phyloP scores from a whole-genome alignment of 202 grass and related monocot genomes.

The Saccharum hybrid region DNA sequence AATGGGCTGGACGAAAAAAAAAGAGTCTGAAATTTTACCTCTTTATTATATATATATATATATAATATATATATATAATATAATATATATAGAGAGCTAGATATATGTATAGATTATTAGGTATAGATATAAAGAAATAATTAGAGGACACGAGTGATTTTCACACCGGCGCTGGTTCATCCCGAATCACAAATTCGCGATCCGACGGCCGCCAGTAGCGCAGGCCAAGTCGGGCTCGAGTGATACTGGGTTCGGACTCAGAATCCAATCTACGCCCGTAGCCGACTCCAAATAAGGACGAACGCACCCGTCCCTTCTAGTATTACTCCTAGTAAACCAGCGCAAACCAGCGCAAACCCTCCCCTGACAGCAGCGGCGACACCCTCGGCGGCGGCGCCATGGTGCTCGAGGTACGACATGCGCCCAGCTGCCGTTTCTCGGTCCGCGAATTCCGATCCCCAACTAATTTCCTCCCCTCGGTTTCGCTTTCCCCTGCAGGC shows the following conservation, averaged over 20 bases:
- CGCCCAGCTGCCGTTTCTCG: background rate
- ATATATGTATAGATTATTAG: too few species aligned
- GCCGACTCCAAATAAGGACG: background rate
- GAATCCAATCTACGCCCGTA: background rate
- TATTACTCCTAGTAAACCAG: background rate
- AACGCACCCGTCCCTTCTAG: background rate
- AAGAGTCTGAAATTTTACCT: too few species aligned
- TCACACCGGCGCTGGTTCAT: background rate
- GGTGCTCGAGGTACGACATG: conserved; percentile 71
- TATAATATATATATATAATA: too few species aligned
- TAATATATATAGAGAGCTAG: too few species aligned
- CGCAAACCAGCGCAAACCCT: conserved; percentile 43
- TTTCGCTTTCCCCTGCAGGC: conserved; percentile 52
- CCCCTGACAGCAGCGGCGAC: conserved; percentile 21
- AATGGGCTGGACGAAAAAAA: too few species aligned
- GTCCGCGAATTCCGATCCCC: background rate
- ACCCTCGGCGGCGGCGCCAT: conserved; percentile 46
- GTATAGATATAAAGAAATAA: too few species aligned
- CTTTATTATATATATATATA: too few species aligned
- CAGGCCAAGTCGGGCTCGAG: background rate
- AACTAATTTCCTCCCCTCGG: background rate
- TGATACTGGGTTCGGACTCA: background rate
- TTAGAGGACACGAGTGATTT: too few species aligned
- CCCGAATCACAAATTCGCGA: background rate
- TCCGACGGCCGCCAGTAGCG: background rate